Conservation (phyloP, 2,329 filamentous ascomycete species). For the Hypoxylon sp. region DNA sequence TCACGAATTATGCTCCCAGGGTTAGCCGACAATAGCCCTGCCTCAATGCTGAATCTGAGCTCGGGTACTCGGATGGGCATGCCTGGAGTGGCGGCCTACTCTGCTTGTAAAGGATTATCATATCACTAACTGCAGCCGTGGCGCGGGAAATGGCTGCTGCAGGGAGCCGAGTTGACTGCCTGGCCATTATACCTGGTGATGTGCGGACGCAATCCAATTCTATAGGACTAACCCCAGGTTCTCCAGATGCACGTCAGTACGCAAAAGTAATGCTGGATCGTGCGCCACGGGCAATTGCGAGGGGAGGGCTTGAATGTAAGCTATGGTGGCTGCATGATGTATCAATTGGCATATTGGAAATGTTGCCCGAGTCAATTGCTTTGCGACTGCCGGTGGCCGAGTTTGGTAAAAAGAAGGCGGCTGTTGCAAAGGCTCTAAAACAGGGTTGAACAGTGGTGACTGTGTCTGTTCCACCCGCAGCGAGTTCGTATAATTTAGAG, state of each 20-base stretch:
- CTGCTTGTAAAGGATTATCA: constrained; percentile 53
- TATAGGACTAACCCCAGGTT: constrained; percentile 29
- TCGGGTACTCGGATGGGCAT: constrained; percentile 48
- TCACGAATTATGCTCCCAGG: constrained; percentile 53
- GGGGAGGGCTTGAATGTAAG: constrained; percentile 39
- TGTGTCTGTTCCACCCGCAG: constrained; percentile 4
- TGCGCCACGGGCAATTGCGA: constrained; percentile 29
- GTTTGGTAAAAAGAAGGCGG: constrained; percentile 35
- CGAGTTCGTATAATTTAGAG: constrained; percentile 20
- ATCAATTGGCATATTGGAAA: constrained; percentile 32
- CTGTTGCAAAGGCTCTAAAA: constrained; percentile 28
- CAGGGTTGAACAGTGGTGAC: constrained; percentile 7
- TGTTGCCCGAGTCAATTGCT: constrained; percentile 27
- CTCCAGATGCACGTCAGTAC: constrained; percentile 32
- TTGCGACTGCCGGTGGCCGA: constrained; percentile 33
- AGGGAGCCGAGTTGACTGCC: constrained; percentile 50
- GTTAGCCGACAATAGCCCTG: constrained; percentile 45
- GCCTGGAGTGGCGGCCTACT: constrained; percentile 54
- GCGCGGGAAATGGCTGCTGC: constrained; percentile 50
- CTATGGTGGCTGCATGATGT: constrained; percentile 37
- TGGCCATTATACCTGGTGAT: constrained; percentile 53
- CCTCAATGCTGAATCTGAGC: constrained; percentile 53
- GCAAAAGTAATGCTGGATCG: constrained; percentile 40
- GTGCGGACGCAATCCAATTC: constrained; percentile 47
- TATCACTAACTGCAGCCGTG: constrained; percentile 49